Evolutionary conservation across 306 rosid genomes (phyloP).

Genomic region (Fragaria iinumae): DNA sequence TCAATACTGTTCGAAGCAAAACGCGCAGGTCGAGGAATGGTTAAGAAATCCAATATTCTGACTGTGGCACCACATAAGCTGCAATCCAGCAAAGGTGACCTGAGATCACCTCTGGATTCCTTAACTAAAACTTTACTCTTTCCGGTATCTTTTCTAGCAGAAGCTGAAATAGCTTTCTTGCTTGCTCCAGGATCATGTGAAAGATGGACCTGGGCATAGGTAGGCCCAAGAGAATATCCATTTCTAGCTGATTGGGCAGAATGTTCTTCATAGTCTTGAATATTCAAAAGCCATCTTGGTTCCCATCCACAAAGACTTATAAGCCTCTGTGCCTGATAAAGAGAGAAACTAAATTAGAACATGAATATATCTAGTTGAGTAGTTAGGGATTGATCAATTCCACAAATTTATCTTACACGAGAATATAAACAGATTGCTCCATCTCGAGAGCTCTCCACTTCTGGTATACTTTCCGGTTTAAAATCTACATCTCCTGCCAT

Average conservation of each 20-base stretch:
- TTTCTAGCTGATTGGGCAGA: conserved; percentile 98
- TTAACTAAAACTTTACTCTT: conserved; percentile 63
- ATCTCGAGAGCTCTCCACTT: conserved; percentile 73
- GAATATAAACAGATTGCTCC: conserved; percentile 66
- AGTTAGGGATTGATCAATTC: conserved; percentile 7
- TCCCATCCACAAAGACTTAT: conserved; percentile 99
- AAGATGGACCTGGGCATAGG: conserved; percentile 63
- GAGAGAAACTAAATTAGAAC: conserved; percentile 27
- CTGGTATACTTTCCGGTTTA: conserved; percentile 65
- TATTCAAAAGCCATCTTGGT: conserved; percentile 88
- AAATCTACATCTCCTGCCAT: conserved; percentile 59
- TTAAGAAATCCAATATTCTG: conserved; percentile 74
- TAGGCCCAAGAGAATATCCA: conserved; percentile 75
- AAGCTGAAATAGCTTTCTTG: conserved; percentile 68
- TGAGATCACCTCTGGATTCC: conserved; percentile 70
- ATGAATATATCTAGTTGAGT: conserved; percentile 27
- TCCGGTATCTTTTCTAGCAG: conserved; percentile 70
- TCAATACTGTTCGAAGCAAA: conserved; percentile 65
- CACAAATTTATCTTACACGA: conserved; percentile 50
- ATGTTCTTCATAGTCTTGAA: conserved; percentile 96
- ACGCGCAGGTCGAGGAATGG: conserved; percentile 78
- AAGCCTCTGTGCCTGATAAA: conserved; percentile 87
- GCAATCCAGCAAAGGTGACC: conserved; percentile 86
- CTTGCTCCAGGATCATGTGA: conserved; percentile 65
- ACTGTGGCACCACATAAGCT: conserved; percentile 95